phyloP scores from a whole-genome alignment of 768 basidiomycete genomes.

The Pilatotrama ljubarskyi region DNA sequence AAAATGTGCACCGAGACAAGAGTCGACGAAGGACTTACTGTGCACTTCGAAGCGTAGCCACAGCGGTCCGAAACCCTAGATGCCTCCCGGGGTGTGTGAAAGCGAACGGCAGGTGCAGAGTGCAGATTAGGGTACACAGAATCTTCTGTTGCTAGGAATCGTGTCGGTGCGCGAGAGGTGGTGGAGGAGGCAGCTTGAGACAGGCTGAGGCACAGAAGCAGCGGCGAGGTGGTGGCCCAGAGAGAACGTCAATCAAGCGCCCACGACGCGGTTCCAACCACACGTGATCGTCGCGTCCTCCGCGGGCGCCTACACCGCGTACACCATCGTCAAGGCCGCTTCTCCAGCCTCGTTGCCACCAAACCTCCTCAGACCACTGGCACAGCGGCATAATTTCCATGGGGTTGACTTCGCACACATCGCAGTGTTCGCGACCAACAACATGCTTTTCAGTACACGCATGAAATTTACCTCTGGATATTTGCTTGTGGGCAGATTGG shows the following conservation, averaged over 20 bases:
- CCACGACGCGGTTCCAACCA: conserved; percentile 10
- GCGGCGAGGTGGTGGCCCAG: not conserved
- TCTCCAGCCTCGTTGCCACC: no score
- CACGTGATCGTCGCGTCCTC: conserved; percentile 18
- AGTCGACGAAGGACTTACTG: not conserved
- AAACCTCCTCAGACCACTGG: not conserved
- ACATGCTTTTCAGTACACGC: no score
- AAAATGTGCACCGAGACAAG: not conserved
- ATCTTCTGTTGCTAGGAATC: not conserved
- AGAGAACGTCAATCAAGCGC: not conserved
- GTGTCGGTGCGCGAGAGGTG: not conserved
- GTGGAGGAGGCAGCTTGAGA: not conserved
- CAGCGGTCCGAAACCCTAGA: not conserved
- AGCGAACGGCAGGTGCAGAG: not conserved
- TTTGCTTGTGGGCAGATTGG: no score
- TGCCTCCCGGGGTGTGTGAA: not conserved
- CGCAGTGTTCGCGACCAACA: no score
- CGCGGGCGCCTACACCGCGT: not conserved
- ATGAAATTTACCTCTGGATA: no score
- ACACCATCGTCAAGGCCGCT: no score
- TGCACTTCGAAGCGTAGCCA: not conserved
- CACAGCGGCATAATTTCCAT: no score
- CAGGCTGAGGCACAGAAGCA: not conserved
- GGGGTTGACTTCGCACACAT: no score
- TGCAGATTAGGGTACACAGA: no score